Conservation (phyloP, 805 yeast genomes). For the Ogataea nitratoaversa region DNA sequence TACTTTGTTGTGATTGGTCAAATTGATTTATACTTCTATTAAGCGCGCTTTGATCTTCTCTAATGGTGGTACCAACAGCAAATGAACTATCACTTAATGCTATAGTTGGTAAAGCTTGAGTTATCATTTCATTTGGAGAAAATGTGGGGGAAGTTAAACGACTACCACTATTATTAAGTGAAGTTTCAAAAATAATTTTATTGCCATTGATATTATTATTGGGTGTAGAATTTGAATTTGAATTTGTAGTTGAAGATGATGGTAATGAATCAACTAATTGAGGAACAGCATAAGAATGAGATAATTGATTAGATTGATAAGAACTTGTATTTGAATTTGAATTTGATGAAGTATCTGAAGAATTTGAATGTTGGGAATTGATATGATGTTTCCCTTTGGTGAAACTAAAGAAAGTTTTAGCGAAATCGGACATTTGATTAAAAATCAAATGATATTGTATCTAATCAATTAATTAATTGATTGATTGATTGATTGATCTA, state of each 20-base stretch:
- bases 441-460: not conserved
- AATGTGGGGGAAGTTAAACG: constrained; percentile 10
- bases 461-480: not conserved
- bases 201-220: not conserved
- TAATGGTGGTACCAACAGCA: constrained; percentile 66
- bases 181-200: no score
- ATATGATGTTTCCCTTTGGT: constrained; percentile 22
- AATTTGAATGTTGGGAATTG: constrained; percentile 1
- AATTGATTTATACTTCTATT: constrained; percentile 33
- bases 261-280: no score
- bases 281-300: constrained; percentile 3
- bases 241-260: no score
- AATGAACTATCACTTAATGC: constrained; percentile 59
- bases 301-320: no score
- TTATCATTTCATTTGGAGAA: constrained; percentile 35
- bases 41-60: constrained; percentile 30
- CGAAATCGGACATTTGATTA: constrained; percentile 35
- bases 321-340: constrained; percentile 2
- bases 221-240: not conserved
- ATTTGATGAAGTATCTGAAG: constrained; percentile 14
- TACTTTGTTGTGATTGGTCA: constrained; percentile 23
- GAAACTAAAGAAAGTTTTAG: constrained; percentile 36
- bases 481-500: no score
- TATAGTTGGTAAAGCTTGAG: constrained; percentile 61
- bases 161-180: not conserved